A percentile compares a stretch with the other conserved stretches of the same genome.
These are phyloP conservation scores for Candida tallmaniae DNA, from an alignment of 805 yeast species.

Conservation along the genomic window DNA sequence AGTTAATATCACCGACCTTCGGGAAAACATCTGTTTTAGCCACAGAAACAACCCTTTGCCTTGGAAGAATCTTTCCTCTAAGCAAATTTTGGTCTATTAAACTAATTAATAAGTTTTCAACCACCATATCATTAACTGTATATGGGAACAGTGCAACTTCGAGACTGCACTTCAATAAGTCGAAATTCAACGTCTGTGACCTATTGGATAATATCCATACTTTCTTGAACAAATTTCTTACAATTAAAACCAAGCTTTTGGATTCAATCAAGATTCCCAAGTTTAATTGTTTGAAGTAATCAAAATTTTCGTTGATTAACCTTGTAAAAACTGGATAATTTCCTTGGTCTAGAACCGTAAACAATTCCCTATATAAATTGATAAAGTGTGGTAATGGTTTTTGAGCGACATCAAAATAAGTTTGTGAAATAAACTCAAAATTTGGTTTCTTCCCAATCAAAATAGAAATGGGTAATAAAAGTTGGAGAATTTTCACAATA, in stretches of 20 bases:
- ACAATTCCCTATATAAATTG: conserved; percentile 29
- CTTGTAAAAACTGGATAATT: conserved; percentile 31
- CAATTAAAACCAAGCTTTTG: conserved; percentile 39
- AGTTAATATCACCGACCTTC: conserved; percentile 19
- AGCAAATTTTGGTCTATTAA: conserved; percentile 51
- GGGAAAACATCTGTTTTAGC: conserved; percentile 45
- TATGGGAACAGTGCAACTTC: conserved; percentile 7
- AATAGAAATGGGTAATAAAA: conserved; percentile 49
- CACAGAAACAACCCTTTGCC: conserved; percentile 35
- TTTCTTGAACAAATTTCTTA: conserved; percentile 42
- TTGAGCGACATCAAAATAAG: conserved; percentile 10
- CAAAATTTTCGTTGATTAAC: conserved; percentile 23
- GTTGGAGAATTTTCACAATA: conserved; percentile 39
- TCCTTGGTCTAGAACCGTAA: conserved; percentile 43
- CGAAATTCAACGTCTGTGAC: conserved; percentile 26
- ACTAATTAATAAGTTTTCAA: conserved; percentile 47
- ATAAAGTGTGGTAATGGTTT: conserved; percentile 28
- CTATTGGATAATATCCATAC: conserved; percentile 24
- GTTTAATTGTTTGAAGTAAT: conserved; percentile 32
- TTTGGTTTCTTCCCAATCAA: conserved; percentile 53
- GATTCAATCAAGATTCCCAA: conserved; percentile 43
- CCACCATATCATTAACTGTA: conserved; percentile 28
- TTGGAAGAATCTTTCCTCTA: conserved; percentile 47
- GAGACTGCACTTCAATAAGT: conserved; percentile 20
- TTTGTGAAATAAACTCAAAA: conserved; percentile 12